Evolutionary conservation across 306 rosid species (phyloP).

Genomic region (Citrullus mucosospermus): DNA sequence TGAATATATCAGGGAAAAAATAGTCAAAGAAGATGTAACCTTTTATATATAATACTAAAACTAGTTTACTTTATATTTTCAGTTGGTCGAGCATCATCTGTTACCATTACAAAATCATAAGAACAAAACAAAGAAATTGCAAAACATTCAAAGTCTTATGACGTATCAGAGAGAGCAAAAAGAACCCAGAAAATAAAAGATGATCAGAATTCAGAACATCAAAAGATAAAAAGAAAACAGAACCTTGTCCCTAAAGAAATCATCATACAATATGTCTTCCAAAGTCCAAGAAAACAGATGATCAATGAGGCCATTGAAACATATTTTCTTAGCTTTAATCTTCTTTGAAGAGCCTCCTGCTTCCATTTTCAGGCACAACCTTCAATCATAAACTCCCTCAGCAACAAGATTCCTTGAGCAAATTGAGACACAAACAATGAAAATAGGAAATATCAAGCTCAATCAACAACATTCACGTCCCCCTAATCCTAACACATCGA

Average conservation of each 20-base stretch:
- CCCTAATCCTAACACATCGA: neutral
- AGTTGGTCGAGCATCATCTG: neutral
- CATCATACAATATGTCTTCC: conserved; percentile 22
- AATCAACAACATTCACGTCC: neutral
- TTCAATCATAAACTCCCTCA: neutral
- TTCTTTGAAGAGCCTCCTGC: neutral
- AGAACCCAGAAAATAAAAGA: neutral
- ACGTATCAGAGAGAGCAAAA: neutral
- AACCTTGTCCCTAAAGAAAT: conserved; percentile 30
- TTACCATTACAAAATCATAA: neutral
- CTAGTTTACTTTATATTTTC: neutral
- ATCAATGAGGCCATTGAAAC: conserved; percentile 9
- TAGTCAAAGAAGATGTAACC: neutral
- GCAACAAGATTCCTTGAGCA: neutral
- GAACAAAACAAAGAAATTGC: neutral
- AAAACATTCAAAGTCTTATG: neutral
- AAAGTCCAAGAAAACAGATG: conserved; percentile 41
- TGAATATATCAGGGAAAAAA: neutral
- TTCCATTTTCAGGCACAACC: neutral
- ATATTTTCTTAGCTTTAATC: neutral
- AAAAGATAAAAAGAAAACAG: neutral
- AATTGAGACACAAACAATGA: neutral
- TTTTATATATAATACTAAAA: neutral
- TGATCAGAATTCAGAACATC: neutral
- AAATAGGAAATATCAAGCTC: neutral